A percentile compares a stretch with the other conserved stretches of the same genome.
Conservation (phyloP, 164 flowering plant genomes). For the Sextonia rubra region DNA sequence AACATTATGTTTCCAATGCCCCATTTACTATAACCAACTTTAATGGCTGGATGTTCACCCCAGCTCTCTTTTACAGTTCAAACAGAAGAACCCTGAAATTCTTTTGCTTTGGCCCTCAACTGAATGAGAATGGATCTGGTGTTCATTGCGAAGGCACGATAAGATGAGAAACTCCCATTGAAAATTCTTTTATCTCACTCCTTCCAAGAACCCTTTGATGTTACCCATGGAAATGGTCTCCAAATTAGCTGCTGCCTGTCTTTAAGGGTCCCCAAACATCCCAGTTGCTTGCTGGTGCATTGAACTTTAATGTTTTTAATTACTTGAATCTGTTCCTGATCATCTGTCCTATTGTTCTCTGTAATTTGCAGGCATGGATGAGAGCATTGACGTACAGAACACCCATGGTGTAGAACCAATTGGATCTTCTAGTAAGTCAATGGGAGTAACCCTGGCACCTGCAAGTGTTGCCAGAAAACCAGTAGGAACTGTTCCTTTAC, state of each 20-base stretch:
- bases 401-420: slow-evolving; percentile 25
- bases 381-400: slow-evolving; percentile 27
- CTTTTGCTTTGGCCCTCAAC: background rate
- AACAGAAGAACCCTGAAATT: too few relatives aligned
- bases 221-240: background rate
- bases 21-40: too few relatives aligned
- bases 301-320: background rate
- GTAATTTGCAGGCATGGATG: slow-evolving; percentile 34
- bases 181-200: background rate
- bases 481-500: slow-evolving; percentile 26
- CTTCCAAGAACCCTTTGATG: background rate
- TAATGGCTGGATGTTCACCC: too few relatives aligned
- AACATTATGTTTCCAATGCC: background rate
- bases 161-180: background rate
- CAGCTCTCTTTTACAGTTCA: too few relatives aligned
- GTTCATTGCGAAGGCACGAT: background rate
- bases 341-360: background rate
- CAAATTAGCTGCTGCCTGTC: background rate
- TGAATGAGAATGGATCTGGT: background rate
- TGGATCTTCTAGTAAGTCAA: slow-evolving; percentile 21
- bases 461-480: slow-evolving; percentile 25
- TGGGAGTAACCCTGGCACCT: slow-evolving; percentile 21
- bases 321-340: background rate
- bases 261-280: background rate
- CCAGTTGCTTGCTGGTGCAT: background rate